Evolutionary conservation across 345 rosid genomes (phyloP).

Genomic region (Brassica rapa): DNA sequence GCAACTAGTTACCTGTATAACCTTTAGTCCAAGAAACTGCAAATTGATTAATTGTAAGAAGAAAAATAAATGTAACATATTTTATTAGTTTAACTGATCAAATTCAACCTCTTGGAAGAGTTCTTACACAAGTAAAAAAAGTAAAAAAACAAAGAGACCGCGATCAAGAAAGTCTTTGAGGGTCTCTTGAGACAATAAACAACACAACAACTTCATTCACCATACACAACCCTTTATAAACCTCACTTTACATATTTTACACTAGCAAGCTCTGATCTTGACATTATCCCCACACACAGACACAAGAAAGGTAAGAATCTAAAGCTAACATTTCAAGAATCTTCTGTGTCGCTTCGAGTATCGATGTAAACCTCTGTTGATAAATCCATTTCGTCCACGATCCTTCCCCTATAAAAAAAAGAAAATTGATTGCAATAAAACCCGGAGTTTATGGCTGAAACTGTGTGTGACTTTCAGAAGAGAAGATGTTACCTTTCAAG

Average conservation of each 20-base stretch:
- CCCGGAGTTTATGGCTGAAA: conserved; percentile 6
- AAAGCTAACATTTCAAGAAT: conserved; percentile 35
- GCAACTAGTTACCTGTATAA: too few relatives aligned
- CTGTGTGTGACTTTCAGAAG: neutral
- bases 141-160: neutral
- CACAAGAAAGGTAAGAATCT: conserved; percentile 1
- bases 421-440: neutral
- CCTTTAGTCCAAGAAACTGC: too few relatives aligned
- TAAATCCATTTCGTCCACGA: conserved; percentile 74
- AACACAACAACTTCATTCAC: conserved; percentile 3
- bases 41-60: too few relatives aligned
- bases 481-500: conserved; percentile 66
- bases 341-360: conserved; percentile 63
- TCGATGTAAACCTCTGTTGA: conserved; percentile 63
- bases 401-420: conserved; percentile 54
- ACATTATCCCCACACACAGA: conserved; percentile 27
- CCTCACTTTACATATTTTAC: conserved; percentile 24
- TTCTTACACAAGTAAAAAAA: conserved; percentile 3
- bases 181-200: neutral
- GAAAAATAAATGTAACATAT: neutral
- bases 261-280: conserved; percentile 29
- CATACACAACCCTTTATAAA: conserved; percentile 4
- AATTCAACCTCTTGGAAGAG: conserved; percentile 8
- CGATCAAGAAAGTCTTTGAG: neutral
- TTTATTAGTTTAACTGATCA: conserved; percentile 5